Percentiles rank a stretch among this genome's conserved stretches.
phyloP scores from a whole-genome alignment of 208 protist genomes.

The Perkinsela sp. region DNA sequence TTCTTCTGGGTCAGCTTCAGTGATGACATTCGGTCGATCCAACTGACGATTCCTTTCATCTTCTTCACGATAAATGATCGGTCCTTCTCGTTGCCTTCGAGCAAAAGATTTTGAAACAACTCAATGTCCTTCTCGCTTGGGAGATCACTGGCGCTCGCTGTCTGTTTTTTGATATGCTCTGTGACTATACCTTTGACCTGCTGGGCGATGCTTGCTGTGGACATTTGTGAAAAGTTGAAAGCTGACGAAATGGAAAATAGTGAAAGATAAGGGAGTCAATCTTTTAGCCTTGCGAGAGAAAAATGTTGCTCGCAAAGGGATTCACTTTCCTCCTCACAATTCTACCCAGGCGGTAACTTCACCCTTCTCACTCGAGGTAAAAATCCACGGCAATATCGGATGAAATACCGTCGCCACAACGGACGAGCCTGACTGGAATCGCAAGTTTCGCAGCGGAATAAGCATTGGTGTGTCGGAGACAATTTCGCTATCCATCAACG shows the following conservation, averaged over 20 bases:
- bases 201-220: neutral
- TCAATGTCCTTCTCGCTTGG: neutral
- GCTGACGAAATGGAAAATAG: too few relatives aligned
- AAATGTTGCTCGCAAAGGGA: neutral
- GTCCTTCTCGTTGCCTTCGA: neutral
- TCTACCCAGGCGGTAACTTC: constrained; percentile 70
- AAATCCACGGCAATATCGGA: constrained; percentile 93
- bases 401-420: constrained; percentile 81
- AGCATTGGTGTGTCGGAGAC: constrained; percentile 88
- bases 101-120: neutral
- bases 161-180: neutral
- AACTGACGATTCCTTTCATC: neutral
- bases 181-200: neutral
- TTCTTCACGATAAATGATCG: neutral
- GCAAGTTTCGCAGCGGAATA: constrained; percentile 94
- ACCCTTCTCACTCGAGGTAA: constrained; percentile 84
- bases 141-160: neutral
- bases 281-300: too few relatives aligned
- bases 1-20: neutral
- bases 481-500: constrained; percentile 75
- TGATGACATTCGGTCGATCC: neutral
- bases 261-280: too few relatives aligned
- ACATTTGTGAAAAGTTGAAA: too few relatives aligned
- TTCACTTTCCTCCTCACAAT: constrained; percentile 4
- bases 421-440: constrained; percentile 40